Conservation (phyloP, 495 filamentous ascomycete species). For the Venustampulla echinocandica region DNA sequence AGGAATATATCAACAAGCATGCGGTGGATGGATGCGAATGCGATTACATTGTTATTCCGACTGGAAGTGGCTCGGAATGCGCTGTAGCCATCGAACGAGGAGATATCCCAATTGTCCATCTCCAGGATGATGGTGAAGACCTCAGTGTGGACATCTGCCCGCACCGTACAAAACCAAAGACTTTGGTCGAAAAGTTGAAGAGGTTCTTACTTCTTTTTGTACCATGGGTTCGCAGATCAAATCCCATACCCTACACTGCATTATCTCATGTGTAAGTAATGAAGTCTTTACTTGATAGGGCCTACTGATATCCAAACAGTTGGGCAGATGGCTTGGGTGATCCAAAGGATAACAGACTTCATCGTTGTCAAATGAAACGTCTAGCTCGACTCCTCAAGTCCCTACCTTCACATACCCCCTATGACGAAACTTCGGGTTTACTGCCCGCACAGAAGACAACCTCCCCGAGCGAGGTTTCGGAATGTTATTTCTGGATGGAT, state of each 20-base stretch:
- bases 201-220: neutral
- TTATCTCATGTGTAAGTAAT: conserved; percentile 22
- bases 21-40: conserved; percentile 6
- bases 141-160: neutral
- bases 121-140: neutral
- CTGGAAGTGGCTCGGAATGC: neutral
- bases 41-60: neutral
- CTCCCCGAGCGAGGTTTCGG: conserved; percentile 11
- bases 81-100: neutral
- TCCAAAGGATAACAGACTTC: conserved; percentile 20
- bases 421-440: neutral
- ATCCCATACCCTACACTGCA: conserved; percentile 13
- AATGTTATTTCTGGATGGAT: conserved; percentile 27
- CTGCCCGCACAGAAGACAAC: neutral
- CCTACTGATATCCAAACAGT: neutral
- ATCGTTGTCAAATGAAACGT: conserved; percentile 12
- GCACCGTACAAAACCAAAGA: neutral
- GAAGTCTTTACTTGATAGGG: neutral
- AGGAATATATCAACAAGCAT: neutral
- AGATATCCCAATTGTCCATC: conserved; percentile 7
- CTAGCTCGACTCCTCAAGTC: conserved; percentile 10
- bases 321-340: conserved; percentile 23
- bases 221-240: neutral
- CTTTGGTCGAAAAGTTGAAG: neutral
- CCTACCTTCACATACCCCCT: conserved; percentile 1